Evolutionary conservation across 129 eudicot genomes (phyloP).

Genomic region (Tagetes patula): DNA sequence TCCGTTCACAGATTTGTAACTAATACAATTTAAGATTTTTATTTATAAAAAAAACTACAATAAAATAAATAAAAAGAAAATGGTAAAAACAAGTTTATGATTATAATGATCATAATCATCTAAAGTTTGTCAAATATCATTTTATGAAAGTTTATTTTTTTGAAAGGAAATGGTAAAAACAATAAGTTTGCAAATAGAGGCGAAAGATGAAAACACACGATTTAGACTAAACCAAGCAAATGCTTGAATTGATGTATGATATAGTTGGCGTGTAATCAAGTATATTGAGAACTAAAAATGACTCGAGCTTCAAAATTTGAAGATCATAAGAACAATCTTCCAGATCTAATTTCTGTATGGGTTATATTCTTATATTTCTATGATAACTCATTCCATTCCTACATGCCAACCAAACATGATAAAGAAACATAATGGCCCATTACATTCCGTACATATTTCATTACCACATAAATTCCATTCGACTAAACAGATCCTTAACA

Average conservation of each 20-base stretch:
- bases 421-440: neutral
- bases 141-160: neutral
- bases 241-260: neutral
- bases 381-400: neutral
- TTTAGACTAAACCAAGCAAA: neutral
- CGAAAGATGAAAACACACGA: neutral
- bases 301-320: neutral
- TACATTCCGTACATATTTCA: neutral
- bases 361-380: neutral
- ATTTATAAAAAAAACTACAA: neutral
- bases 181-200: neutral
- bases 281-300: neutral
- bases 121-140: neutral
- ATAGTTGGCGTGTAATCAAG: neutral
- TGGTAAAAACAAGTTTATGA: neutral
- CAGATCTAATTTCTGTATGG: neutral
- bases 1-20: neutral
- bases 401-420: slow-evolving; percentile 2
- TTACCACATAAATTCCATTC: slow-evolving; percentile 10
- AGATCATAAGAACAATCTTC: neutral
- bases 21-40: neutral
- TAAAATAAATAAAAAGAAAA: neutral
- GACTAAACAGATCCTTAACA: neutral
- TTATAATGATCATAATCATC: neutral
- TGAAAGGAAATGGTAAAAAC: neutral